Evolutionary conservation across 805 yeast genomes (phyloP).

Genomic region (Danielia oregonensis): DNA sequence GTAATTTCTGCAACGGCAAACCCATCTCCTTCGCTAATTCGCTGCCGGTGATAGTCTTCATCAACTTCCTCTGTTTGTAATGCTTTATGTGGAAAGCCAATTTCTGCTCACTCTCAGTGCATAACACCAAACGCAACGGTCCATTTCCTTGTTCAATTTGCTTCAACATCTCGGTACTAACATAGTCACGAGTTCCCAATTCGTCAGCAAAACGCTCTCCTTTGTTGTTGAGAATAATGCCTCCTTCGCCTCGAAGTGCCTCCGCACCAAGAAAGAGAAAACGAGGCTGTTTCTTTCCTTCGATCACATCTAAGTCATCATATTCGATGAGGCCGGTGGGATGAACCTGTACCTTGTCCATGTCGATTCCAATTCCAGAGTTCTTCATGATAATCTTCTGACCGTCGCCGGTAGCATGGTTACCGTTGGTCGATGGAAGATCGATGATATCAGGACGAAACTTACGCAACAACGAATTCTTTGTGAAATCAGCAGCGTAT

Average conservation of each 20-base stretch:
- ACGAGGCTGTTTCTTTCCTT: constrained; percentile 39
- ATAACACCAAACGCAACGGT: constrained; percentile 50
- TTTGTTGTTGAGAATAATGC: constrained; percentile 47
- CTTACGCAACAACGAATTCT: constrained; percentile 48
- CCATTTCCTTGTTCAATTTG: constrained; percentile 35
- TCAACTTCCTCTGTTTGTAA: constrained; percentile 52
- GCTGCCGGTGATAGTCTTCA: constrained; percentile 43
- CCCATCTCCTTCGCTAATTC: constrained; percentile 43
- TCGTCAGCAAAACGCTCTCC: constrained; percentile 61
- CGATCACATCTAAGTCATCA: constrained; percentile 41
- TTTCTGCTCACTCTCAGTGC: constrained; percentile 40
- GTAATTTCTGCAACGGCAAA: constrained; percentile 24
- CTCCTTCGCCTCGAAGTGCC: constrained; percentile 65
- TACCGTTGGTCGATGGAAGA: constrained; percentile 59
- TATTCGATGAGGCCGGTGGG: constrained; percentile 61
- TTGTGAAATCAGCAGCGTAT: constrained; percentile 60
- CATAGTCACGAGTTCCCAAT: constrained; percentile 57
- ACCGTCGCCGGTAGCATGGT: constrained; percentile 63
- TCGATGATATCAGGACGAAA: constrained; percentile 56
- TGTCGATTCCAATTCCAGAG: constrained; percentile 54
- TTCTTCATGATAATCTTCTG: constrained; percentile 50
- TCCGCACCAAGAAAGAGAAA: constrained; percentile 62
- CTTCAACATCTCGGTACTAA: constrained; percentile 53
- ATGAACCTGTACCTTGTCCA: constrained; percentile 65
- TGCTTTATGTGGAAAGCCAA: constrained; percentile 53